phyloP scores from a whole-genome alignment of 139 green algal species.

The Bryopsis sp. region DNA sequence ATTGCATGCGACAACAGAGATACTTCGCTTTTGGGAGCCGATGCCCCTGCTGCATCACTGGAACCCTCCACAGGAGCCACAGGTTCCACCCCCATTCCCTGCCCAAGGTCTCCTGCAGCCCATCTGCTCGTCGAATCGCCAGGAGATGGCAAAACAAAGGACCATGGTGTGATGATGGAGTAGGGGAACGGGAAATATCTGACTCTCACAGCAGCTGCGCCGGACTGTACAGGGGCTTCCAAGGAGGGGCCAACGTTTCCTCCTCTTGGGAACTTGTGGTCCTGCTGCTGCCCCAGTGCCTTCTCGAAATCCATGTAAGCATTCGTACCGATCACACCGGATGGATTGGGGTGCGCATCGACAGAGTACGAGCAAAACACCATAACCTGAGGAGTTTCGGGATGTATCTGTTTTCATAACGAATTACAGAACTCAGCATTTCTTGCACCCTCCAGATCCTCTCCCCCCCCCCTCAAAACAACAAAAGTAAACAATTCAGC shows the following conservation, averaged over 20 bases:
- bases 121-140: not conserved
- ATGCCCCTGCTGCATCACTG: not conserved
- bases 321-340: not conserved
- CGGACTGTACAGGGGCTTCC: not conserved
- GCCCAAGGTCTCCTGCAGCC: too few relatives aligned
- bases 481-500: too few relatives aligned
- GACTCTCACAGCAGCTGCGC: not conserved
- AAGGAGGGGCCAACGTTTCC: not conserved
- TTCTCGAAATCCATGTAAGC: constrained; percentile 5
- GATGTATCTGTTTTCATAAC: constrained; percentile 2
- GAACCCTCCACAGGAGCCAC: not conserved
- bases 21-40: not conserved
- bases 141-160: not conserved
- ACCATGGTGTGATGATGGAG: not conserved
- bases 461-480: too few relatives aligned
- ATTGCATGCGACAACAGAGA: not conserved
- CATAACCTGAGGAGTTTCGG: not conserved
- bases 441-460: too few relatives aligned
- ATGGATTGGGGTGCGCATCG: not conserved
- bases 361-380: constrained; percentile 7
- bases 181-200: constrained; percentile 2
- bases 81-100: too few relatives aligned
- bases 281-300: not conserved
- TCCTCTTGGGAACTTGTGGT: not conserved
- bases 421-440: too few relatives aligned